Evolutionary conservation across 192 early-diverging fungal genomes (phyloP), one percentile per base, ranked within the genome.

Genomic region (Physocladia obscura): DNA sequence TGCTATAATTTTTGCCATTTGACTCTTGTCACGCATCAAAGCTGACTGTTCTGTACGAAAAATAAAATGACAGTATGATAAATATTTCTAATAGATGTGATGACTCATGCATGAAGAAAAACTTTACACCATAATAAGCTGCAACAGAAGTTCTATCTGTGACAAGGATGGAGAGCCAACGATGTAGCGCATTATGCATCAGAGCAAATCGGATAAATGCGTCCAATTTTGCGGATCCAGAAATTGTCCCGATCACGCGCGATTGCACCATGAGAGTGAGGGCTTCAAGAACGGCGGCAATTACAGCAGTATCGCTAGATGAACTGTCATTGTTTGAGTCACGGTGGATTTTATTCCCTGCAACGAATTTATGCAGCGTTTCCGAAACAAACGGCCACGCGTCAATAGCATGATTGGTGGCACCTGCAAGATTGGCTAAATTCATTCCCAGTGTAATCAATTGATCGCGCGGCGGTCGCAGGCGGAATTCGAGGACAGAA

Each of bases 1-100:
- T 1, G 21, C 11, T 6, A 36, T 36, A 4, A 52, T 19, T 52
- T 65, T 65, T 8, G n/a, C 8, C 26, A 65, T 52, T 52, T 44
- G 31, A 31, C 34, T 30, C 2, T 52, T 49, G 21, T 65, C 63
- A 15, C 63, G 63, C 63, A 65, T 65, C 17, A 65, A 15, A 6
- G 63, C 63, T 2, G 11, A 32, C 31, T 15, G 63, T 52, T 65
- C 63, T 63, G 22, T 63, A 1, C 17, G 30, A 44, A 40, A 13
- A 13, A 2, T 26, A 55, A 13, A 0, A 55, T 0, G 17, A 37
- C n/a, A n/a, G n/a, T n/a, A n/a, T n/a, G n/a, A n/a, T n/a, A n/a
- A n/a, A n/a, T n/a, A n/a, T n/a, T n/a, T n/a, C n/a, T n/a, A n/a
- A n/a, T n/a, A n/a, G n/a, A n/a, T 21, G 57, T 36, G 35, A 49